Evolutionary conservation across 768 basidiomycete species (phyloP).

Genomic region (Phylloporus sp.): DNA sequence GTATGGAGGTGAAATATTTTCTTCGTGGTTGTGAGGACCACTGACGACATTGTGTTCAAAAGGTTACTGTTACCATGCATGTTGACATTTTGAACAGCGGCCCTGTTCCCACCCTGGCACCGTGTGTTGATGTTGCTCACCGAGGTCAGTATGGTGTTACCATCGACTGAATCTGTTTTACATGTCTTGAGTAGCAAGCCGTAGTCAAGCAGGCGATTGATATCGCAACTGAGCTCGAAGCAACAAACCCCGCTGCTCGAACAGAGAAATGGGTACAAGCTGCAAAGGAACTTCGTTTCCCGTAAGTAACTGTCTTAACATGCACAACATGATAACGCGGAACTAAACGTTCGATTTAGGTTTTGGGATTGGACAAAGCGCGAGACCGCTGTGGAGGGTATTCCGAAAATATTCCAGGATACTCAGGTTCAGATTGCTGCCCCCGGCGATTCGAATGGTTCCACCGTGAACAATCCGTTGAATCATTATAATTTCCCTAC

Average conservation of each 20-base stretch:
- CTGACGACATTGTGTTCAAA: constrained; percentile 1
- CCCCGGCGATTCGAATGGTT: neutral
- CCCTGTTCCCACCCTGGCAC: constrained; percentile 22
- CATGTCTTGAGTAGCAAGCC: constrained; percentile 10
- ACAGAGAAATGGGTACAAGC: constrained; percentile 9
- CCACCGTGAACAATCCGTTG: neutral
- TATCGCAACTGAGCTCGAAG: constrained; percentile 8
- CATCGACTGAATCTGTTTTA: too few relatives aligned
- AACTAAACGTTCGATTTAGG: neutral
- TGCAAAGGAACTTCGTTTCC: constrained; percentile 14
- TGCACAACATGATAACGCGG: neutral
- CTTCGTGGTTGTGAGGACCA: neutral
- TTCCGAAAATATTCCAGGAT: neutral
- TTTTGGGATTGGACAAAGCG: constrained; percentile 10
- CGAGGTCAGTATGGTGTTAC: constrained; percentile 4
- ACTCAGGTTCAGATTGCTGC: neutral
- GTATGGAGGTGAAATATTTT: constrained; percentile 6
- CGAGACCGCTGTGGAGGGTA: neutral
- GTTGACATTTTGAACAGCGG: constrained; percentile 12
- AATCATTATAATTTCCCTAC: neutral
- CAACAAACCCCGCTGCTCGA: neutral
- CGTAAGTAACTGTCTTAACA: constrained; percentile 6
- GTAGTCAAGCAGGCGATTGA: constrained; percentile 11
- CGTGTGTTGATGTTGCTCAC: constrained; percentile 11
- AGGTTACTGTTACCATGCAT: constrained; percentile 21